phyloP scores from a whole-genome alignment of 352 stramenopile species.

The Plasmopara muralis region DNA sequence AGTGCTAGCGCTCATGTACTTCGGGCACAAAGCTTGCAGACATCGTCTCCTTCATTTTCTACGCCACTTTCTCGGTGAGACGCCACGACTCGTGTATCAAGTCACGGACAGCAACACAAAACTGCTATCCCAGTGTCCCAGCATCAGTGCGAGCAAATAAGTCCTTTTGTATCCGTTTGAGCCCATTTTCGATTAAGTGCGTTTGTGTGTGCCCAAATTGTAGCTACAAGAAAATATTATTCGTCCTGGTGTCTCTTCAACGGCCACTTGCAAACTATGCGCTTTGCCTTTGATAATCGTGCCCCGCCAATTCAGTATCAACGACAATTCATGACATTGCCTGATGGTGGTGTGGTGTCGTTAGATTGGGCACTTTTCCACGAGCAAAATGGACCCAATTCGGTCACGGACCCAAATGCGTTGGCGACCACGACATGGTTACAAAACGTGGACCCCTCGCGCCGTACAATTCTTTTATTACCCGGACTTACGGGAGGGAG shows the following conservation, averaged over 20 bases:
- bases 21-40: slow-evolving; percentile 12
- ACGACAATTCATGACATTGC: slow-evolving; percentile 51
- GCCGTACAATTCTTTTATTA: slow-evolving; percentile 49
- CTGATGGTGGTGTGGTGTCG: slow-evolving; percentile 57
- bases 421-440: slow-evolving; percentile 20
- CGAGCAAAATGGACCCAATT: slow-evolving; percentile 2
- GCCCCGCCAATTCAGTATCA: slow-evolving; percentile 41
- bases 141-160: slow-evolving; percentile 30
- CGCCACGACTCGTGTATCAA: slow-evolving; percentile 34
- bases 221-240: slow-evolving; percentile 50
- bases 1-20: slow-evolving; percentile 9
- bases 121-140: slow-evolving; percentile 35
- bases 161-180: not conserved
- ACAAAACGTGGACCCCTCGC: slow-evolving; percentile 22
- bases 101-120: slow-evolving; percentile 31
- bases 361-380: slow-evolving; percentile 59
- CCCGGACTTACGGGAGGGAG: slow-evolving; percentile 64
- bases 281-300: slow-evolving; percentile 33
- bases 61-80: slow-evolving; percentile 27
- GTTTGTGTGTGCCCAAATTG: slow-evolving; percentile 2
- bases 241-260: slow-evolving; percentile 52
- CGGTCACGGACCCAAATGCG: slow-evolving; percentile 11
- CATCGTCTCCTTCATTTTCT: slow-evolving; percentile 14
- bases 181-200: slow-evolving; percentile 5
- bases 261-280: slow-evolving; percentile 55